Conservation (phyloP, 148 eudicot genomes). For the Agrostemma githago region DNA sequence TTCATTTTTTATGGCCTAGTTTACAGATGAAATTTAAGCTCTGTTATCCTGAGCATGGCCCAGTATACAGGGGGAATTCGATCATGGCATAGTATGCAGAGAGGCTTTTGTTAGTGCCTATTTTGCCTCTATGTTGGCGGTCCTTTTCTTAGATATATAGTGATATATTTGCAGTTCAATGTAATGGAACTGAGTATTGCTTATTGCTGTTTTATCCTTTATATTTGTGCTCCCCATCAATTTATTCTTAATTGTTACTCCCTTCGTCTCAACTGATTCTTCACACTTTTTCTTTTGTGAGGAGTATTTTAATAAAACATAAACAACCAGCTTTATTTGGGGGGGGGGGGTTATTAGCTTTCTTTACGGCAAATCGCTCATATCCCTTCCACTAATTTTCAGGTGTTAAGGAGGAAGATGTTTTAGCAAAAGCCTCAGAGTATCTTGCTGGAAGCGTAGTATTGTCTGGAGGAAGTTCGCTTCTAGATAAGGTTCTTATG, state of each 20-base stretch:
- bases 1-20: neutral
- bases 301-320: too few relatives aligned
- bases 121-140: too few relatives aligned
- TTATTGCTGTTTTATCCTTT: neutral
- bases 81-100: too few relatives aligned
- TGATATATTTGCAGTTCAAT: too few relatives aligned
- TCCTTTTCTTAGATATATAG: too few relatives aligned
- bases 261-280: neutral
- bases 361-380: neutral
- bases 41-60: too few relatives aligned
- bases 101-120: too few relatives aligned
- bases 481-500: constrained; percentile 33
- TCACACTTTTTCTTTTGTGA: neutral
- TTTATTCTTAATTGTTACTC: too few relatives aligned
- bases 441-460: constrained; percentile 43
- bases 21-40: neutral
- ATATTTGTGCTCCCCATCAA: neutral
- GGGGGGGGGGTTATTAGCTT: too few relatives aligned
- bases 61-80: neutral
- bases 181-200: neutral
- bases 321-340: too few relatives aligned
- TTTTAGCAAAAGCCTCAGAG: constrained; percentile 42
- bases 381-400: constrained; percentile 16
- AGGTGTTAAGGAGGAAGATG: constrained; percentile 60
- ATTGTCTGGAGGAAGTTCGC: constrained; percentile 28